Base-by-base conservation (phyloP, 164 flowering plant species). In the Paratinospora sagittata region DNA sequence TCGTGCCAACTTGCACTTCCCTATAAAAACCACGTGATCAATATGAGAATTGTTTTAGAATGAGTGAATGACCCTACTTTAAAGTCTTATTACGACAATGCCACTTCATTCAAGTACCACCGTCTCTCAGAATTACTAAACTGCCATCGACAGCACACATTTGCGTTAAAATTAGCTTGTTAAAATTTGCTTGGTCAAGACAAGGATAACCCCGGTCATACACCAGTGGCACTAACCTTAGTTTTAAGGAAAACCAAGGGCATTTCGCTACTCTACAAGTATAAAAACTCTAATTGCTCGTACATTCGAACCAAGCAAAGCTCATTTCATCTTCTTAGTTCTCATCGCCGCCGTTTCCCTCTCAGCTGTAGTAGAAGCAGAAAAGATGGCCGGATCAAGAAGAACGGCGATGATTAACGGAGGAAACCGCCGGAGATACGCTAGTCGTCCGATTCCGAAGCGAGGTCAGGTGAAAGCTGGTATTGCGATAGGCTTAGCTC, bases 381-480 rank as follows among this genome's bases (percentile, higher is more conserved):
- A 34, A 72, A 33, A 16, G 8, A 77, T 62, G 69, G 72, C 47
- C 6, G 58, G 65, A 26, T 30, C 52, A 26, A 62, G 71, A 52
- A 72, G 66, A 23, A 49, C 27, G 37, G 27, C 49, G 70, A 27
- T 77, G 26, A n/a, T n/a, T n/a, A 70, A 43, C 72, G 49, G 74
- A 16, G 70, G 71, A 26, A 49, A 39, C 26, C 17, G 52, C 0
- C 45, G 34, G 65, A 70, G 69, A 27, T 39, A 43, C 19, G 72
- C 41, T 14, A 55, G 80, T 52, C 78, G 81, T 52, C 78, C 68
- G 65, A 78, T 75, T 16, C 78, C 81, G 2, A 78, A 68, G 73
- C 30, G 81, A 52, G 78, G 81, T 0, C 78, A 75, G 47, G 76
- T 78, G 21, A 75, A 75, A 70, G 76, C 41, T 37, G 72, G 73